A percentile compares a stretch with the other conserved stretches of the same genome.
phyloP scores from a whole-genome alignment of 176 grass and related monocot genomes.

The Areca catechu region DNA sequence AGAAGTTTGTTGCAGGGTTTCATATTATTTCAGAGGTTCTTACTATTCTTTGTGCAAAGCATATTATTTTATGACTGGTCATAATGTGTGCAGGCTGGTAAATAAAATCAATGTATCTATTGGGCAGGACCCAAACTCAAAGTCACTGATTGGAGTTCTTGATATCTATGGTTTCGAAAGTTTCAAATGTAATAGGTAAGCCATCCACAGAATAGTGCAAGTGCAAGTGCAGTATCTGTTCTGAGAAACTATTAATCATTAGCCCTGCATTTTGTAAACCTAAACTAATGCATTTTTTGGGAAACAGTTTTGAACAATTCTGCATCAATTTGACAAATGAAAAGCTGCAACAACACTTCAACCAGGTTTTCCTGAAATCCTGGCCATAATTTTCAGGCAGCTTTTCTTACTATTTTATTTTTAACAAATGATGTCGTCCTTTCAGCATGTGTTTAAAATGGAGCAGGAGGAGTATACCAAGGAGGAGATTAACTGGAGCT shows the following conservation, averaged over 20 bases:
- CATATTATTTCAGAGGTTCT: not conserved
- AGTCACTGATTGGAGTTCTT: conserved; percentile 96
- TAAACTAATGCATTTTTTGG: conserved; percentile 17
- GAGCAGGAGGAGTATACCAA: conserved; percentile 98
- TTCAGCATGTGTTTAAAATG: conserved; percentile 99
- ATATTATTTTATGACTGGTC: conserved; percentile 8
- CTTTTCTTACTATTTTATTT: conserved; percentile 23
- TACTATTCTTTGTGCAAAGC: not conserved
- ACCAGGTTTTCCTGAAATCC: conserved; percentile 54
- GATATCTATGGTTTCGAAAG: conserved; percentile 99
- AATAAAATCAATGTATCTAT: conserved; percentile 98
- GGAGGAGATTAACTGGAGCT: conserved; percentile 99
- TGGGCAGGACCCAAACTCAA: conserved; percentile 97
- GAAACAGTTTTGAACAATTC: conserved; percentile 79
- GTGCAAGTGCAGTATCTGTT: not conserved
- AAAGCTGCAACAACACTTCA: conserved; percentile 99
- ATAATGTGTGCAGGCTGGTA: conserved; percentile 68
- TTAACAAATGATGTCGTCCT: conserved; percentile 20
- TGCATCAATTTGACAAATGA: conserved; percentile 99
- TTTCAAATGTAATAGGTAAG: conserved; percentile 97
- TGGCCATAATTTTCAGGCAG: conserved; percentile 14
- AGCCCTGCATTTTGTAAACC: too few relatives aligned
- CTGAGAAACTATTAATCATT: too few relatives aligned
- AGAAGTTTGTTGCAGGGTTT: not conserved
- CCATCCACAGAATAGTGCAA: conserved; percentile 3